Base-by-base conservation (phyloP, 169 alveolate species). In the Plasmodium fragile region DNA sequence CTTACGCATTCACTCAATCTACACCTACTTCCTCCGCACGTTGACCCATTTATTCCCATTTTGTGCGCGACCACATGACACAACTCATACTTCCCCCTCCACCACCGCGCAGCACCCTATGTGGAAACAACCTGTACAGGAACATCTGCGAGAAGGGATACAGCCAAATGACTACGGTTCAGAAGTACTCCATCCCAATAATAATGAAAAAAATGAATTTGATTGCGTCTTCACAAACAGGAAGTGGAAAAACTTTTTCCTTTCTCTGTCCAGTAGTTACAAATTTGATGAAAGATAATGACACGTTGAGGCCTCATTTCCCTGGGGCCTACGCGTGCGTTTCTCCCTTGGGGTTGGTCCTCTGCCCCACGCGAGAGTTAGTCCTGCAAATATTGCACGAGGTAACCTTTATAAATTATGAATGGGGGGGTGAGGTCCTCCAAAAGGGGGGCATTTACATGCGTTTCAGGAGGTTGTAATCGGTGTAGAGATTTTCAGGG, bases 201-300 rank as follows among this genome's bases (percentile, higher is more conserved):
- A 96, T 98, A 1, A 84, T 98, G 69, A 95, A 97, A 11, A 98
- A 98, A 75, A 96, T 98, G 79, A 99, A 99, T 93, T 94, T 99
- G 81, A 96, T 98, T 97, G 99, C 99, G 1, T 97, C 99, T 92
- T 99, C 99, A 0, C 99, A 98, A 85, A 99, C 99, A n/a, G 99
- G 99, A 6, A 97, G 99, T 30, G 99, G 99, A 0, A 99, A 99
- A 92, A 99, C 99, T 0, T 99, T 99, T 13, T 99, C 99, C 4
- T 99, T 98, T 95, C 92, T 99, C 71, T 95, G 98, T 18, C 99
- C 99, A 1, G 96, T 99, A 18, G 96, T 99, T 41, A 97, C 98
- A 52, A 97, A 97, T 39, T 95, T 97, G 98, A 93, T 97, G 41
- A 73, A 28, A 73, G 93, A 84, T 10, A 75, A 75, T 5, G 80